Conservation (phyloP, 139 green algal species). For the Micromonas pusilla region DNA sequence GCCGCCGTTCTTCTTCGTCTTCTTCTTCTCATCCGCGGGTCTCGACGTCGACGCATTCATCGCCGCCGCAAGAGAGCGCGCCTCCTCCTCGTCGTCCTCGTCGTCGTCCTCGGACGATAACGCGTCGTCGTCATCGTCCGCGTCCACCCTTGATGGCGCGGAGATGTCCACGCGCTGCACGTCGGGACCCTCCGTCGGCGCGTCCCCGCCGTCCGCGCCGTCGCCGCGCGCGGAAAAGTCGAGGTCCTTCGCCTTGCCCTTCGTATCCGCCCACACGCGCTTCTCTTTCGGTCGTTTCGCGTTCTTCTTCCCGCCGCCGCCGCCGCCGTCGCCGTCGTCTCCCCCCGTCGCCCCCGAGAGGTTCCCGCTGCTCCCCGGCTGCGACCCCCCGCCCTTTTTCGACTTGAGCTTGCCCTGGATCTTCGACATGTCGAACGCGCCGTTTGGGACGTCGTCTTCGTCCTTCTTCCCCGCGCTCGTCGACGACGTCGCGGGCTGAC, state of each 20-base stretch:
- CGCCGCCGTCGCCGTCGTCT: not conserved
- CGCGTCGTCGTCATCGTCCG: constrained; percentile 31
- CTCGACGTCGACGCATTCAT: too few relatives aligned
- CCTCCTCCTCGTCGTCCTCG: constrained; percentile 24
- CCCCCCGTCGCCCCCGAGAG: not conserved
- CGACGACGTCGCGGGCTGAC: not conserved
- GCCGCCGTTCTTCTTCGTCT: not conserved
- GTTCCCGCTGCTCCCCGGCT: not conserved
- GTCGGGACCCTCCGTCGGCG: not conserved
- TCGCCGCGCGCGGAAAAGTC: constrained; percentile 40
- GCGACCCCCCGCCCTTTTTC: not conserved
- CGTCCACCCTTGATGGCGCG: constrained; percentile 41
- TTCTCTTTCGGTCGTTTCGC: constrained; percentile 18
- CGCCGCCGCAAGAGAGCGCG: too few relatives aligned
- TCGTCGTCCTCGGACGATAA: constrained; percentile 28
- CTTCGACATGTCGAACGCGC: constrained; percentile 43
- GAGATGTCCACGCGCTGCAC: constrained; percentile 24
- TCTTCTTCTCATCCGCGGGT: too few relatives aligned
- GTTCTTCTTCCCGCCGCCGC: not conserved
- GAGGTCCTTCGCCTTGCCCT: constrained; percentile 16
- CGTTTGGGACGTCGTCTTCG: not conserved
- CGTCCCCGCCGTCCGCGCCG: too few relatives aligned
- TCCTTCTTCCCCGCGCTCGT: not conserved
- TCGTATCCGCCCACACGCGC: constrained; percentile 26
- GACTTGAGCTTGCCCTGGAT: constrained; percentile 15